These are phyloP conservation scores for Themeda triandra DNA, from an alignment of 176 grass and related monocot species.

Conservation along the genomic window DNA sequence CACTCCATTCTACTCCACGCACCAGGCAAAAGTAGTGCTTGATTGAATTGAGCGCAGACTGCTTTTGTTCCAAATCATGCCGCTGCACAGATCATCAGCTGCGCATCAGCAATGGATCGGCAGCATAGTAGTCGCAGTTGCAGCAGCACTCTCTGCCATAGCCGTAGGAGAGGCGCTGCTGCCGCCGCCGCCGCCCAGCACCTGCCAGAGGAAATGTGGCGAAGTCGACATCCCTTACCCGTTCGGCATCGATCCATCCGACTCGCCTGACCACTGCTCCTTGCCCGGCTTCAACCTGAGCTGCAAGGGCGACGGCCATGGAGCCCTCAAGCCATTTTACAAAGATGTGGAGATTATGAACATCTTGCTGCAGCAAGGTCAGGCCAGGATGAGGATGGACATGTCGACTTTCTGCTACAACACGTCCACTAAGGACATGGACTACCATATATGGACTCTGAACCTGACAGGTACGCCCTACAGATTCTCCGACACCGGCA, in stretches of 20 bases:
- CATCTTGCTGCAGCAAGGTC: not conserved
- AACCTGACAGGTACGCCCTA: not conserved
- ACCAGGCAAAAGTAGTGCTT: no score
- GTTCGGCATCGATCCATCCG: not conserved
- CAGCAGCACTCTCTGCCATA: not conserved
- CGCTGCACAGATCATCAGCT: not conserved
- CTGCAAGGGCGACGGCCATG: not conserved
- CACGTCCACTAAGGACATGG: not conserved
- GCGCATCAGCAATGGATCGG: not conserved
- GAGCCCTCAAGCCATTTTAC: not conserved
- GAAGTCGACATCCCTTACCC: not conserved
- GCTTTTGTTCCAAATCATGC: not conserved
- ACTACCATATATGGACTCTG: accelerated
- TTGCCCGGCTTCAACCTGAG: not conserved
- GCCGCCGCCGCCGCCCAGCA: not conserved
- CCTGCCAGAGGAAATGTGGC: not conserved
- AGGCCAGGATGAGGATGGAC: not conserved
- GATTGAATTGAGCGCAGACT: no score
- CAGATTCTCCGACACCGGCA: not conserved
- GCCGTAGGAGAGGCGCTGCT: not conserved
- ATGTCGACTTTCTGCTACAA: not conserved
- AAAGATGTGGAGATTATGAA: accelerated
- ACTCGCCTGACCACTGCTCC: not conserved
- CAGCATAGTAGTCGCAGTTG: not conserved
- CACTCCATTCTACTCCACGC: no score